Percentiles rank a stretch among this genome's conserved stretches.
Evolutionary conservation across 2,329 filamentous ascomycete genomes (phyloP).

Genomic region (Aspergillus vadensis): DNA sequence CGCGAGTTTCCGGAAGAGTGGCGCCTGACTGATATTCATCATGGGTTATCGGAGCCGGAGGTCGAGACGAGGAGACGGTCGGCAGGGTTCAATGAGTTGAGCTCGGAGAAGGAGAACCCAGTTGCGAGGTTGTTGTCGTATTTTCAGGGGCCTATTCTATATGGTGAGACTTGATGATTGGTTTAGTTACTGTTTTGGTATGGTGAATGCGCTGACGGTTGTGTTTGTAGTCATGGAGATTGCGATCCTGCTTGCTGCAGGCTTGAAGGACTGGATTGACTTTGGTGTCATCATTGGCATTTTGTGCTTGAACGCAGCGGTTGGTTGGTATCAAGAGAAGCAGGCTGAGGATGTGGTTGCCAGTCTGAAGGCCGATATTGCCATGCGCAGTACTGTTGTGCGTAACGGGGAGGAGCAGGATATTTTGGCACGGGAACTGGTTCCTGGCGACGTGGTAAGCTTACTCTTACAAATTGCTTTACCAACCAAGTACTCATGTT

Average conservation of each 20-base stretch:
- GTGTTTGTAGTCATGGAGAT: constrained; percentile 65
- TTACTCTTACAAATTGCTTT: neutral
- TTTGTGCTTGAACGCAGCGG: constrained; percentile 71
- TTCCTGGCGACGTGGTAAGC: constrained; percentile 73
- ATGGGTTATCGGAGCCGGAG: neutral
- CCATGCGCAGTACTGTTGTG: constrained; percentile 69
- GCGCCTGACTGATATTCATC: neutral
- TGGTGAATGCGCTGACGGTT: neutral
- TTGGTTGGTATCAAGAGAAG: constrained; percentile 81
- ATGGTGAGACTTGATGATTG: neutral
- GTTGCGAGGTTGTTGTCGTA: neutral
- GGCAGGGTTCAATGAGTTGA: neutral
- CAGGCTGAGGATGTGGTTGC: constrained; percentile 77
- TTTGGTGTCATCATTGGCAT: constrained; percentile 77
- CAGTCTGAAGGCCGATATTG: constrained; percentile 74
- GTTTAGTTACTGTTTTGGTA: neutral
- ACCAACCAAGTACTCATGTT: neutral
- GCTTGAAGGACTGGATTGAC: constrained; percentile 75
- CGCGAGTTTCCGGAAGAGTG: neutral
- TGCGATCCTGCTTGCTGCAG: constrained; percentile 71
- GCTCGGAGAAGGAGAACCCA: neutral
- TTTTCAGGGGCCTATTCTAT: neutral
- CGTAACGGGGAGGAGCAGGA: constrained; percentile 68
- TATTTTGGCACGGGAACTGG: constrained; percentile 71
- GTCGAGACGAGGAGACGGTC: neutral